Percentiles rank a stretch among this genome's conserved stretches.
These are phyloP conservation scores for Phytophthora fragariaefolia DNA, from an alignment of 352 stramenopile species.

Conservation along the genomic window DNA sequence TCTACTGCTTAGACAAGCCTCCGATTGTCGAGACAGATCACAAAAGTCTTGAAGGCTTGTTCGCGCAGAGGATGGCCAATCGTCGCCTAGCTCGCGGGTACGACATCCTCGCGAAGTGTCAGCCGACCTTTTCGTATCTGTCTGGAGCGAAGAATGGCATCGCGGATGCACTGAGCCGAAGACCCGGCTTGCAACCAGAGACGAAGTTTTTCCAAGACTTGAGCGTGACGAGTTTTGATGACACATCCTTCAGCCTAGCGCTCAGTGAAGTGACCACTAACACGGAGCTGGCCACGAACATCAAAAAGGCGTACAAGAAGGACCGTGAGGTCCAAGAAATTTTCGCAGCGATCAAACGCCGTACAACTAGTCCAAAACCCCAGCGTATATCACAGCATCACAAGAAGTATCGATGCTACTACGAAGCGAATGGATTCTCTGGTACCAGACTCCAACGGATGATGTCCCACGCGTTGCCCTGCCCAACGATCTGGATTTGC, in stretches of 20 bases:
- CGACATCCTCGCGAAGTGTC: constrained; percentile 13
- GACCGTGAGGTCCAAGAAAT: not conserved
- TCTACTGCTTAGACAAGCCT: constrained; percentile 10
- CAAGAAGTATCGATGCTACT: not conserved
- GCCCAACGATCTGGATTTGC: constrained; percentile 20
- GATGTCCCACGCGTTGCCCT: constrained; percentile 13
- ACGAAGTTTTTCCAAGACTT: constrained; percentile 25
- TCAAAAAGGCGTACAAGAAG: too few relatives aligned
- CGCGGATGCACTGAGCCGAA: constrained; percentile 12
- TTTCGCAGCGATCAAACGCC: not conserved
- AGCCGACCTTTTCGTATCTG: constrained; percentile 27
- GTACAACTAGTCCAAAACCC: not conserved
- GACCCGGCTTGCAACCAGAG: constrained; percentile 16
- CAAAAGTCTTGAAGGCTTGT: too few relatives aligned
- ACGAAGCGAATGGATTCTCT: not conserved
- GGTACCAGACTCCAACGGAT: constrained; percentile 14
- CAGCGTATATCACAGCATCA: not conserved
- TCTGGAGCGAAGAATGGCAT: constrained; percentile 27
- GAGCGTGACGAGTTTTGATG: too few relatives aligned
- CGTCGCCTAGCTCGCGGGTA: constrained; percentile 10
- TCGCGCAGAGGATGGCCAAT: constrained; percentile 17
- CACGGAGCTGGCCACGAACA: too few relatives aligned
- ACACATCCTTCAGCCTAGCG: too few relatives aligned
- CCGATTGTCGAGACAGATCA: constrained; percentile 14
- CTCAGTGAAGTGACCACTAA: too few relatives aligned